Conservation (phyloP, 2,329 filamentous ascomycete genomes). For the Penicillium sclerotigenum region DNA sequence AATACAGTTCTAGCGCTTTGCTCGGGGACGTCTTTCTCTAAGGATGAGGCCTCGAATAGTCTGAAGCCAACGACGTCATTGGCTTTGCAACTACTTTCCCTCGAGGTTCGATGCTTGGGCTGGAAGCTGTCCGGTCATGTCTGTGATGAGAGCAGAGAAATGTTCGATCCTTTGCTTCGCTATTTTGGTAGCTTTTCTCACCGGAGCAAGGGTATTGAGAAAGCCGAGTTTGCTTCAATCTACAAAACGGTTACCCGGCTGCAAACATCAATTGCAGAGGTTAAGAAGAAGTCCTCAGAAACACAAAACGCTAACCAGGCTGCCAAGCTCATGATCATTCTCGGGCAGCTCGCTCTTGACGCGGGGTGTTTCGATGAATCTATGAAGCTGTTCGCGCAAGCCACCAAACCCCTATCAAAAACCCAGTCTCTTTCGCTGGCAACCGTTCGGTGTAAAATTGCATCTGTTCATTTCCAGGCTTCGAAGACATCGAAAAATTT, state of each 20-base stretch:
- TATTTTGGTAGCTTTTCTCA: slow-evolving; percentile 39
- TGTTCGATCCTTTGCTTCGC: slow-evolving; percentile 44
- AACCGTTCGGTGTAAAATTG: slow-evolving; percentile 41
- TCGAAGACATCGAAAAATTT: slow-evolving; percentile 25
- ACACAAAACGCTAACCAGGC: slow-evolving; percentile 26
- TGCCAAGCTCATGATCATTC: slow-evolving; percentile 34
- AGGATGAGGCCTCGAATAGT: slow-evolving; percentile 12
- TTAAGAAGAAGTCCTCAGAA: slow-evolving; percentile 26
- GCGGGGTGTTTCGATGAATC: slow-evolving; percentile 41
- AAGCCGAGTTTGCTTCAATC: slow-evolving; percentile 36
- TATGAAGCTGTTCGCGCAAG: slow-evolving; percentile 35
- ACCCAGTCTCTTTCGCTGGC: slow-evolving; percentile 36
- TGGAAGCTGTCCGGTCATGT: slow-evolving; percentile 44
- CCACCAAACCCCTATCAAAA: slow-evolving; percentile 29
- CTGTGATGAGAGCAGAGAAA: slow-evolving; percentile 42
- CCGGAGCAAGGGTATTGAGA: slow-evolving; percentile 34
- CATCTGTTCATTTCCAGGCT: slow-evolving; percentile 36
- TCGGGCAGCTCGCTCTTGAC: slow-evolving; percentile 43
- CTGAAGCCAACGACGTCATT: slow-evolving; percentile 33
- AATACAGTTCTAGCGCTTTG: slow-evolving; percentile 40
- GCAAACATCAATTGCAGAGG: slow-evolving; percentile 29
- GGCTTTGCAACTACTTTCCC: slow-evolving; percentile 41
- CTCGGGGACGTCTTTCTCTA: slow-evolving; percentile 18
- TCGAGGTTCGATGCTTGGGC: slow-evolving; percentile 42
- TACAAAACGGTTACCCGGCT: slow-evolving; percentile 39